Evolutionary conservation across 129 eudicot species (phyloP).

Genomic region (Gnaphalium uliginosum): DNA sequence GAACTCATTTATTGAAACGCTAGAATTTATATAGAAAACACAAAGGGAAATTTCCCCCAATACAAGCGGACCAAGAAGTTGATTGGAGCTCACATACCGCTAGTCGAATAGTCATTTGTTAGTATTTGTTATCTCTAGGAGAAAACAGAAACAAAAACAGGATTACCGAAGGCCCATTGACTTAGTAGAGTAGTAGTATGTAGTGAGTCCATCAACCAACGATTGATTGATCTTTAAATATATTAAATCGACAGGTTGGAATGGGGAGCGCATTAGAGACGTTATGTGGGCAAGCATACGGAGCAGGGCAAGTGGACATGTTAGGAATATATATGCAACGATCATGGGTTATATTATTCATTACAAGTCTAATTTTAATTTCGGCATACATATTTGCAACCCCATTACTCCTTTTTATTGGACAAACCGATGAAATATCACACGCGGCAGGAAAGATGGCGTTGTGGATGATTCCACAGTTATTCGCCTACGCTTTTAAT

Average conservation of each 20-base stretch:
- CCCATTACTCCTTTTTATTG: slow-evolving; percentile 41
- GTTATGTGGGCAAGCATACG: slow-evolving; percentile 63
- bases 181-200: too few relatives aligned
- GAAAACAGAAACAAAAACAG: too few relatives aligned
- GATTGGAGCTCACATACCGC: too few relatives aligned
- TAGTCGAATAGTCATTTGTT: too few relatives aligned
- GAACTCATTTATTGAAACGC: too few relatives aligned
- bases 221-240: not conserved
- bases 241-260: slow-evolving; percentile 34
- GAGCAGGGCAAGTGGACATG: slow-evolving; percentile 59
- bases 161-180: too few relatives aligned
- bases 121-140: too few relatives aligned
- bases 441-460: slow-evolving; percentile 40
- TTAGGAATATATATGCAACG: slow-evolving; percentile 61
- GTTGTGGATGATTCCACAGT: slow-evolving; percentile 49
- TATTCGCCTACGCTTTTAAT: slow-evolving; percentile 41
- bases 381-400: slow-evolving; percentile 46
- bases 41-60: too few relatives aligned
- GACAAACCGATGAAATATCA: slow-evolving; percentile 49
- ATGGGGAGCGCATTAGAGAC: slow-evolving; percentile 69
- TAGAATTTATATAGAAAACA: too few relatives aligned
- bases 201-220: too few relatives aligned
- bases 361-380: slow-evolving; percentile 28
- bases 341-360: slow-evolving; percentile 52
- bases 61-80: too few relatives aligned